A percentile compares a stretch with the other conserved stretches of the same genome.
These are phyloP conservation scores for Mikania micrantha DNA, from an alignment of 129 eudicot genomes.

Conservation along the genomic window DNA sequence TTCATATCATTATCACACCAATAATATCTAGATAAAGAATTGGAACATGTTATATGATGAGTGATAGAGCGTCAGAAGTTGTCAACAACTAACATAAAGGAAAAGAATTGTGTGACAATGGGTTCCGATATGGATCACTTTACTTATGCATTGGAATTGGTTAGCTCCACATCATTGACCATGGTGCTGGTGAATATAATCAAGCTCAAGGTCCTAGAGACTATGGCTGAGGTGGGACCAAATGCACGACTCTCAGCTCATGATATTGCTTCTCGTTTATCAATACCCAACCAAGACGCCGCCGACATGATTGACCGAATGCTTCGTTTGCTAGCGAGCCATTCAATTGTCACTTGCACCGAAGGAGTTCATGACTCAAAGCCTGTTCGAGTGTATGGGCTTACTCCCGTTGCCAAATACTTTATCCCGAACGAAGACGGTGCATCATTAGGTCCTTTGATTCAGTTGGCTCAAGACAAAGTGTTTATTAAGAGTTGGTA, in stretches of 20 bases:
- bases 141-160: conserved; percentile 17
- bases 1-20: too few relatives aligned
- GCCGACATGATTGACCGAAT: conserved; percentile 27
- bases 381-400: conserved; percentile 15
- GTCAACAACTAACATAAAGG: too few relatives aligned
- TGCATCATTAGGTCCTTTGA: conserved; percentile 21
- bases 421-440: conserved; percentile 26
- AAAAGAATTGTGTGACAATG: conserved; percentile 17
- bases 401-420: conserved; percentile 19
- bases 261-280: conserved; percentile 16
- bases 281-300: conserved; percentile 17
- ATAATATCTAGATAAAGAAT: too few relatives aligned
- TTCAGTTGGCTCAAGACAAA: conserved; percentile 20
- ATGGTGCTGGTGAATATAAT: conserved; percentile 11
- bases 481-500: conserved; percentile 31
- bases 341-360: conserved; percentile 24
- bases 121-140: conserved; percentile 4
- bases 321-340: conserved; percentile 25
- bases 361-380: background rate
- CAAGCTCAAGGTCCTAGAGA: conserved; percentile 22
- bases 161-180: conserved; percentile 8
- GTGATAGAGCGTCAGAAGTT: too few relatives aligned
- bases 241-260: conserved; percentile 23
- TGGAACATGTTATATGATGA: too few relatives aligned
- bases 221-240: conserved; percentile 17